Percentiles rank a stretch among this genome's conserved stretches.
phyloP scores from a whole-genome alignment of 139 green algal genomes.

The Chlamydomonas sp. region DNA sequence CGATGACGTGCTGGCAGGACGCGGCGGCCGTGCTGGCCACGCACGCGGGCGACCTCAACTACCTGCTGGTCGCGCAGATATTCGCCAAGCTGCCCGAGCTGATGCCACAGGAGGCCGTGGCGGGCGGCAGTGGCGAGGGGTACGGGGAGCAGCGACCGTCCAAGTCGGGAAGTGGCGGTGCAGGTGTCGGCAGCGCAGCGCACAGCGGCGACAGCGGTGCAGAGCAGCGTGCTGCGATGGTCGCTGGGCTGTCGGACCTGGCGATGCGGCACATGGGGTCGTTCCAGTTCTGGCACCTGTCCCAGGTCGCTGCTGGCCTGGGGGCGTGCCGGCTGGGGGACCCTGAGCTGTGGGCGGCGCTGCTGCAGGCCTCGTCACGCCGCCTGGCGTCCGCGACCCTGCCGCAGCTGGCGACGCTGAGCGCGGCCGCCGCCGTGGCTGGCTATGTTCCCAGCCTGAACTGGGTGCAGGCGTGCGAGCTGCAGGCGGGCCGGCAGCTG shows the following conservation, averaged over 20 bases:
- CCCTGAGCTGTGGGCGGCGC: background rate
- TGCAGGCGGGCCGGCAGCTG: conserved; percentile 12
- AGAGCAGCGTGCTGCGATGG: background rate
- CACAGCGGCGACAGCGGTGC: too few relatives aligned
- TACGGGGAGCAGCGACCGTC: background rate
- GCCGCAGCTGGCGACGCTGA: background rate
- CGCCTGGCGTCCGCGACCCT: background rate
- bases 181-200: background rate
- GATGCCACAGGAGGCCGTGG: background rate
- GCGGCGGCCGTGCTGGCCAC: background rate
- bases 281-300: conserved; percentile 4
- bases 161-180: background rate
- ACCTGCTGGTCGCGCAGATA: background rate
- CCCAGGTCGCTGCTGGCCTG: conserved; percentile 9
- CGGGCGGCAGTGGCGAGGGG: background rate
- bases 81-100: background rate
- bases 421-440: background rate
- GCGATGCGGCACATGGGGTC: background rate
- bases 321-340: background rate
- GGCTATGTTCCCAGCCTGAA: conserved; percentile 12
- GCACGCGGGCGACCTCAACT: background rate
- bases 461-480: conserved; percentile 10
- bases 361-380: conserved; percentile 3
- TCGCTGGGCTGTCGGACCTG: background rate
- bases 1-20: background rate